These are phyloP conservation scores for Isatis tinctoria DNA, from an alignment of 345 rosid genomes.

Conservation along the genomic window DNA sequence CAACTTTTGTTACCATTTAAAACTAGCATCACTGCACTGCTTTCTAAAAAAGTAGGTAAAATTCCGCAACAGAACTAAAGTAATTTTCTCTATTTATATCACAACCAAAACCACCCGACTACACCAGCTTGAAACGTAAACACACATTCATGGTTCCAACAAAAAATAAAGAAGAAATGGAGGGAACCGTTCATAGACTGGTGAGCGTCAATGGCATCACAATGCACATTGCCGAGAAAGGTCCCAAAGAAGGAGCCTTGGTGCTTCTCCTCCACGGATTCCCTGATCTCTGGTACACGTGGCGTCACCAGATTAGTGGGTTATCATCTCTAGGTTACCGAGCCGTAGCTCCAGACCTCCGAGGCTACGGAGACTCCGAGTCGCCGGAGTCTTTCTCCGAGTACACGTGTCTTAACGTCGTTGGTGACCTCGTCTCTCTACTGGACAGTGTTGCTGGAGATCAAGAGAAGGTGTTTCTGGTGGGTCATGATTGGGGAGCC, in stretches of 20 bases:
- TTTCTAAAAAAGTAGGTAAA: not conserved
- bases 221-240: constrained; percentile 76
- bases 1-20: constrained; percentile 1
- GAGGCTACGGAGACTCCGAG: constrained; percentile 71
- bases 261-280: constrained; percentile 78
- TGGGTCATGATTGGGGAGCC: constrained; percentile 86
- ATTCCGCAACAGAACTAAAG: not conserved
- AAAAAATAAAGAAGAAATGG: constrained; percentile 29
- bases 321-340: constrained; percentile 56
- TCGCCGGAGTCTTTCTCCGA: constrained; percentile 40
- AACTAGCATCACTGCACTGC: not conserved
- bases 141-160: not conserved
- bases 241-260: constrained; percentile 43
- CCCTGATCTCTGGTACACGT: constrained; percentile 84
- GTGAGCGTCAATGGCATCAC: constrained; percentile 60
- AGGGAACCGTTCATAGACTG: constrained; percentile 48
- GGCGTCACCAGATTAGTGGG: constrained; percentile 76
- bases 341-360: constrained; percentile 76
- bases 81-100: not conserved
- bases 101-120: not conserved
- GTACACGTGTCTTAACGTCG: constrained; percentile 56
- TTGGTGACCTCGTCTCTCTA: constrained; percentile 60
- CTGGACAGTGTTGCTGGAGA: constrained; percentile 53
- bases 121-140: not conserved
- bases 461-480: constrained; percentile 56